A percentile compares a stretch with the other conserved stretches of the same genome.
Evolutionary conservation across 345 rosid genomes (phyloP).

Genomic region (Populus davidiana): DNA sequence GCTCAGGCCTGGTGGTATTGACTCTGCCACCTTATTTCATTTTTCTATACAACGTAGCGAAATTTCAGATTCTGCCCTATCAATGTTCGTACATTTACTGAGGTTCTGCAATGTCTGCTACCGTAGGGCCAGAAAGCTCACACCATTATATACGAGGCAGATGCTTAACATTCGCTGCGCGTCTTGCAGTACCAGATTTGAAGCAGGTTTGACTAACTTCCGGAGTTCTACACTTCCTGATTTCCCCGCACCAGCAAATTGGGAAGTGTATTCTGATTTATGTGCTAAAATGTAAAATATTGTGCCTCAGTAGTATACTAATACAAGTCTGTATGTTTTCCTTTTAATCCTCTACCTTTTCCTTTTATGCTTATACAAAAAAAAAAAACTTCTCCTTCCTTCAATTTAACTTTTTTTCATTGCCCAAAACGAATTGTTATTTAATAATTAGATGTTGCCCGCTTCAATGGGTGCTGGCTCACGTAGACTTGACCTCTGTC

Average conservation of each 20-base stretch:
- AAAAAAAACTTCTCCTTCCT: background rate
- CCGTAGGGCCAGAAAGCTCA: background rate
- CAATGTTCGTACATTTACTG: background rate
- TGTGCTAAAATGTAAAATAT: conserved; percentile 18
- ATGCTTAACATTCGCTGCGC: background rate
- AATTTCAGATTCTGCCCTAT: background rate
- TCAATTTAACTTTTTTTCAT: too few relatives aligned
- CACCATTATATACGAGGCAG: background rate
- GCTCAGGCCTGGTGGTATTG: background rate
- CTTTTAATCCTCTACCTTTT: background rate
- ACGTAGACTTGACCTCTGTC: too few relatives aligned
- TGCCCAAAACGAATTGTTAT: too few relatives aligned
- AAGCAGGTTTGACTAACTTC: conserved; percentile 19
- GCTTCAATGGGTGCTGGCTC: too few relatives aligned
- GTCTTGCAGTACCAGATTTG: background rate
- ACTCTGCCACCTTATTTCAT: background rate
- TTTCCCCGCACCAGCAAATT: background rate
- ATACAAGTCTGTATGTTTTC: conserved; percentile 5
- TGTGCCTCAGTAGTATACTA: background rate
- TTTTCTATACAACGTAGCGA: background rate
- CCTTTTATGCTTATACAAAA: background rate
- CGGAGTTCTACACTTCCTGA: conserved; percentile 3
- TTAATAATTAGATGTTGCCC: too few relatives aligned
- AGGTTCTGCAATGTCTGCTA: background rate
- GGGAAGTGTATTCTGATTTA: conserved; percentile 4